These are phyloP conservation scores for Nitzschia sp. DNA, from an alignment of 108 stramenopile genomes.

Conservation along the genomic window DNA sequence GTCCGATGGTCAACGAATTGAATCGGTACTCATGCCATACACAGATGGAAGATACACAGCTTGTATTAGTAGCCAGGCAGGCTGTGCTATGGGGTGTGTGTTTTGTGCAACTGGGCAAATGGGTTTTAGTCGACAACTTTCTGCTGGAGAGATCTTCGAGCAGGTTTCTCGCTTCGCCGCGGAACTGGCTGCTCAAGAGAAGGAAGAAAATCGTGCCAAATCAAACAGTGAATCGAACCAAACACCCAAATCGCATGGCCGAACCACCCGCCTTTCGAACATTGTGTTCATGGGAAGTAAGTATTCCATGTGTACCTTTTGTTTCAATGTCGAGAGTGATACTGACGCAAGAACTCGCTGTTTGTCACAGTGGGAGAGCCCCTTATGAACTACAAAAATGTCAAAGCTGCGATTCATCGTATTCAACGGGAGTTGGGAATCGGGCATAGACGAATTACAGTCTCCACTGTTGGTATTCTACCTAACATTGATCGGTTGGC, in stretches of 20 bases:
- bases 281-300: constrained; percentile 93
- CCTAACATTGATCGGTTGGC: constrained; percentile 75
- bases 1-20: constrained; percentile 89
- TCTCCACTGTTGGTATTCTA: constrained; percentile 90
- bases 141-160: constrained; percentile 88
- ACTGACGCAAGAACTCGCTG: neutral
- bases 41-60: constrained; percentile 93
- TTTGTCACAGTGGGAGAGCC: constrained; percentile 46
- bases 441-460: constrained; percentile 90
- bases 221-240: constrained; percentile 7
- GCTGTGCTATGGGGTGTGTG: constrained; percentile 94
- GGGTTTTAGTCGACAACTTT: constrained; percentile 93
- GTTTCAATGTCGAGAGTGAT: neutral
- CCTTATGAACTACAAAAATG: constrained; percentile 91
- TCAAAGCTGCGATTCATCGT: constrained; percentile 77
- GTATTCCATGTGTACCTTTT: neutral
- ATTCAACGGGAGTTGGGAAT: constrained; percentile 91
- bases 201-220: constrained; percentile 8
- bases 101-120: constrained; percentile 94
- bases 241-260: constrained; percentile 22
- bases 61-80: constrained; percentile 94
- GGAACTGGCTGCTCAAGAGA: constrained; percentile 48
- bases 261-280: constrained; percentile 77
- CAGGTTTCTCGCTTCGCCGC: constrained; percentile 80
- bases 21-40: constrained; percentile 97